phyloP scores from a whole-genome alignment of 768 basidiomycete species.

The Russula sp. region DNA sequence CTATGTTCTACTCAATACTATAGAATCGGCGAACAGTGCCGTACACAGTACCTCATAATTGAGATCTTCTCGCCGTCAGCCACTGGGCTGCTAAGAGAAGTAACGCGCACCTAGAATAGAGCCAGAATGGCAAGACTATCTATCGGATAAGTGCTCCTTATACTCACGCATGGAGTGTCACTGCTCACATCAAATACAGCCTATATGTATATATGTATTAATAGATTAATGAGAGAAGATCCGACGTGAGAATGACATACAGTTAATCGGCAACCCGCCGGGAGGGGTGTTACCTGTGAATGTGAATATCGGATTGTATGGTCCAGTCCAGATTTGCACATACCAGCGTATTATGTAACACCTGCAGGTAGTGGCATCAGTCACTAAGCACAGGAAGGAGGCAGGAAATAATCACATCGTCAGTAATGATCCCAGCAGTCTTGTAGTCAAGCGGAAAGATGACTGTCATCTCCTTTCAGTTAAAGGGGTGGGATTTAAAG shows the following conservation, averaged over 20 bases:
- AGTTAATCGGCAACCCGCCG: constrained; percentile 85
- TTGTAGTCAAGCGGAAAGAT: constrained; percentile 84
- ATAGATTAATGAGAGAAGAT: constrained; percentile 3
- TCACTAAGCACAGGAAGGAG: constrained; percentile 2
- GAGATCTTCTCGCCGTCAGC: constrained; percentile 46
- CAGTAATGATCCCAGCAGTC: constrained; percentile 71
- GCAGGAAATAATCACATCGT: constrained; percentile 61
- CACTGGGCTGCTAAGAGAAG: constrained; percentile 4
- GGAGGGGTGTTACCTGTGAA: constrained; percentile 53
- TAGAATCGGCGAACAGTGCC: not conserved
- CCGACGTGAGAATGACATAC: constrained; percentile 43
- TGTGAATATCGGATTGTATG: not conserved
- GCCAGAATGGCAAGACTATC: constrained; percentile 85
- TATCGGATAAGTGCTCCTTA: not conserved
- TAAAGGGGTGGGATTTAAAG: not conserved
- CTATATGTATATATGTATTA: constrained; percentile 28
- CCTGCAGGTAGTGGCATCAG: constrained; percentile 37
- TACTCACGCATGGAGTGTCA: not conserved
- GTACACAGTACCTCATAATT: constrained; percentile 54
- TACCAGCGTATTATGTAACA: constrained; percentile 79
- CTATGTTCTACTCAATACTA: constrained; percentile 22
- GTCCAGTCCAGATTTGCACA: not conserved
- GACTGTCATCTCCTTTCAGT: constrained; percentile 42
- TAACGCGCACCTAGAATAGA: constrained; percentile 65
- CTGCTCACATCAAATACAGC: constrained; percentile 36